Evolutionary conservation across 2,329 filamentous ascomycete species (phyloP).

Genomic region (Xylaria sp.): DNA sequence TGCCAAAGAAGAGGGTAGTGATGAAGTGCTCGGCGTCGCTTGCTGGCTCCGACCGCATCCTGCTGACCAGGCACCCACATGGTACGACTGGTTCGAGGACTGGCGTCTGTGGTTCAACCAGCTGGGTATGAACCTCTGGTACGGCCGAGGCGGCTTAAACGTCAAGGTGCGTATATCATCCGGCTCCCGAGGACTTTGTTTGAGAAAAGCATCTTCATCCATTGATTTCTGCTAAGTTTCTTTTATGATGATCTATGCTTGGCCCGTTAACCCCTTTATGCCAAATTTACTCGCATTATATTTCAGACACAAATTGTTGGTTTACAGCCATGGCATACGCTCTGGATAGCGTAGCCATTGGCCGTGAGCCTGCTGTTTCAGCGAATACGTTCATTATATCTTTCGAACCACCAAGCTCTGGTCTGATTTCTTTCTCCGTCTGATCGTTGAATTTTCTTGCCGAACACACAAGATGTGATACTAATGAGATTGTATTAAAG

Average conservation of each 20-base stretch:
- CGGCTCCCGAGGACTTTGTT: not conserved
- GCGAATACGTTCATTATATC: slow-evolving; percentile 18
- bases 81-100: slow-evolving; percentile 56
- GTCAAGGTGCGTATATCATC: slow-evolving; percentile 41
- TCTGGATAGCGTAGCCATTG: slow-evolving; percentile 7
- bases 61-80: slow-evolving; percentile 45
- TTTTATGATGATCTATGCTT: not conserved
- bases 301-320: not conserved
- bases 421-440: not conserved
- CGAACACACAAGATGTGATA: not conserved
- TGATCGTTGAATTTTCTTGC: slow-evolving; percentile 7
- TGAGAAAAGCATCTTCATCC: not conserved
- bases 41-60: slow-evolving; percentile 64
- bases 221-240: not conserved
- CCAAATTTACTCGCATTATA: not conserved
- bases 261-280: slow-evolving; percentile 1
- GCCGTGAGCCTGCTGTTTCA: slow-evolving; percentile 19
- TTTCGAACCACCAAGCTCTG: not conserved
- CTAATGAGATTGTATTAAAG: slow-evolving; percentile 28
- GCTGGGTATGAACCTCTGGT: slow-evolving; percentile 60
- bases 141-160: slow-evolving; percentile 63
- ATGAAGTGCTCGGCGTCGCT: slow-evolving; percentile 60
- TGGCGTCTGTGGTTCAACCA: slow-evolving; percentile 65
- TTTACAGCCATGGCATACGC: not conserved
- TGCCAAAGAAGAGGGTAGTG: slow-evolving; percentile 52